phyloP scores from a whole-genome alignment of 306 rosid species.

The Vigna hirtella region DNA sequence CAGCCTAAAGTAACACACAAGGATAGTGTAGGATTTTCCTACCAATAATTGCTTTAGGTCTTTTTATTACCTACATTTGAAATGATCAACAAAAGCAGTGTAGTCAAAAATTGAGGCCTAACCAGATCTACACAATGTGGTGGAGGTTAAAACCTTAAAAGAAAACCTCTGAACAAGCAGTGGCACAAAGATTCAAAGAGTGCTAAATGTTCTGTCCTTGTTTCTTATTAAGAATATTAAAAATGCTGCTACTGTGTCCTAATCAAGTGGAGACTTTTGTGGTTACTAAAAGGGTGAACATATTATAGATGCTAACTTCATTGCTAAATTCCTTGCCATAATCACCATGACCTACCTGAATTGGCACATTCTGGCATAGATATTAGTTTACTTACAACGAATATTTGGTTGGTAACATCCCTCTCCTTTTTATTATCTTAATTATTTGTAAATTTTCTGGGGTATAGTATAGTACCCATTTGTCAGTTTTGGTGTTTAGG shows the following conservation, averaged over 20 bases:
- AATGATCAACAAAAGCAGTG: slow-evolving; percentile 36
- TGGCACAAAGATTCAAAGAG: slow-evolving; percentile 42
- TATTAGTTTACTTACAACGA: background rate
- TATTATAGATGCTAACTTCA: slow-evolving; percentile 7
- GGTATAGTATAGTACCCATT: slow-evolving; percentile 37
- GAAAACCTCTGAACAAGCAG: slow-evolving; percentile 32
- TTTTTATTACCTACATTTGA: slow-evolving; percentile 39
- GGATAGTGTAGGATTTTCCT: slow-evolving; percentile 26
- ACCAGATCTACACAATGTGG: slow-evolving; percentile 27
- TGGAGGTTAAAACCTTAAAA: slow-evolving; percentile 27
- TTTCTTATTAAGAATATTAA: slow-evolving; percentile 35
- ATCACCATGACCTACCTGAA: background rate
- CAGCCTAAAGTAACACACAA: slow-evolving; percentile 6
- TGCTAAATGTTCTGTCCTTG: slow-evolving; percentile 40
- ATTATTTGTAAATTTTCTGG: background rate
- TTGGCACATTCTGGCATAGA: background rate
- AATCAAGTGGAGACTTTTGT: slow-evolving; percentile 24
- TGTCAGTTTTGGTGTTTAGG: slow-evolving; percentile 49
- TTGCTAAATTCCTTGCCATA: slow-evolving; percentile 24
- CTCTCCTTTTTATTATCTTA: slow-evolving; percentile 1
- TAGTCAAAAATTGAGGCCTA: slow-evolving; percentile 54
- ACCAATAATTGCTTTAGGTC: slow-evolving; percentile 31
- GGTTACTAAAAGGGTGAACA: slow-evolving; percentile 27
- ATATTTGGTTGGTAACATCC: slow-evolving; percentile 34
- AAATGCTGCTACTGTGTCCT: background rate